Evolutionary conservation across 2,329 filamentous ascomycete species (phyloP).

Genomic region (Cephalotrichum gorgonifer): DNA sequence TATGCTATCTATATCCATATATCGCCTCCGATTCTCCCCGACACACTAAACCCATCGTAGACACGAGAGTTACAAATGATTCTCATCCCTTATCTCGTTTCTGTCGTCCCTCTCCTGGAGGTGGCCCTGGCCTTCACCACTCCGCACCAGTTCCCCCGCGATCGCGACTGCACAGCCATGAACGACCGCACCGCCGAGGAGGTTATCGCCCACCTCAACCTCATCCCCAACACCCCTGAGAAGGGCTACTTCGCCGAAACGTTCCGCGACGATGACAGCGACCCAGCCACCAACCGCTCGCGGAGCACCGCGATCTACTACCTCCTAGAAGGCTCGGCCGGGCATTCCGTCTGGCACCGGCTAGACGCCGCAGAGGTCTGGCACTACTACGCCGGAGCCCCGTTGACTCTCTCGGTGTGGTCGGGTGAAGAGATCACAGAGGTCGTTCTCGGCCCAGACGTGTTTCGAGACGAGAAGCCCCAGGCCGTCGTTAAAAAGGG

Average conservation of each 20-base stretch:
- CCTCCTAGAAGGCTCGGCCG: constrained; percentile 31
- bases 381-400: constrained; percentile 44
- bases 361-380: constrained; percentile 38
- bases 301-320: constrained; percentile 42
- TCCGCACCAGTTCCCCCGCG: background rate
- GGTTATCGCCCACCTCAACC: background rate
- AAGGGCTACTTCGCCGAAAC: constrained; percentile 39
- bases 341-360: constrained; percentile 38
- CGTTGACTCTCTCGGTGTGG: constrained; percentile 33
- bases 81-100: background rate
- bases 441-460: constrained; percentile 27
- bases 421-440: constrained; percentile 27
- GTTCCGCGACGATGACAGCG: constrained; percentile 26
- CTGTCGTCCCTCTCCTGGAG: background rate
- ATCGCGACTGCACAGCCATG: background rate
- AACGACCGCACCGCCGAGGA: background rate
- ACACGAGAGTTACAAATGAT: too few relatives aligned
- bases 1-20: too few relatives aligned
- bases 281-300: constrained; percentile 21
- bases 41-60: too few relatives aligned
- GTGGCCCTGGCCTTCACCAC: background rate
- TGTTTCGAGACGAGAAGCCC: constrained; percentile 30
- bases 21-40: too few relatives aligned
- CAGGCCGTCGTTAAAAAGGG: constrained; percentile 28
- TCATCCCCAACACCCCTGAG: constrained; percentile 16